Evolutionary conservation across 1,139 yeast genomes (phyloP), one percentile per base, ranked within the genome.

Genomic region (Debaryomycetaceae sp.): DNA sequence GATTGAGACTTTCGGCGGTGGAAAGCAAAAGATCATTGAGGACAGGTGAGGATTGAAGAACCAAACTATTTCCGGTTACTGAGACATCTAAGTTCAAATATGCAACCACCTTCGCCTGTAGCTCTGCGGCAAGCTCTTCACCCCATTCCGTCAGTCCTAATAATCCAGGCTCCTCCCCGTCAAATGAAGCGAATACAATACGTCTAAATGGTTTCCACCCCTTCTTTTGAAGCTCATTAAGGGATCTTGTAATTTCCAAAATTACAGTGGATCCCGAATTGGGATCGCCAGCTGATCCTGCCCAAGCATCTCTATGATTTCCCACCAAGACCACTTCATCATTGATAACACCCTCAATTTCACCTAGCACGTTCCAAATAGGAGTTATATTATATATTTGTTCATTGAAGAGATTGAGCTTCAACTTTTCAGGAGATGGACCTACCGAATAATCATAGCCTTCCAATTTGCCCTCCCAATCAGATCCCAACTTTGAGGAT

Each of bases 281-380:
- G 40, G 90, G 88, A 59, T 84, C 89, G 13, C 81, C 83, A 3
- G 87, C 87, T 20, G 87, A 87, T 43, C 85, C 85, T 43, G 77
- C 74, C 89, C 89, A 84, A 1, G 88, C 78, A 55, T 84, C 90
- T 46, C 87, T 76, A 55, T 84, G 90, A 57, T 83, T 83, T 37
- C 90, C 90, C 39, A 84, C 59, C 27, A 84, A 58, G 43, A 84
- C 70, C 5, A 79, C 78, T 47, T 80, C 82, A 45, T 75, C 72
- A 27, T 63, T 57, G 35, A 70, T 65, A n/a, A 62, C 60, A 36
- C 90, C 90, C 43, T 72, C 72, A 38, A 81, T 62, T 33, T 67
- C 69, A 24, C 83, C 89, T 54, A 81, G 68, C 33, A 82, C 83
- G 53, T 84, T 81, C 61, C 72, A 68, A 50, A 80, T 72, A n/a